phyloP scores from a whole-genome alignment of 2,329 filamentous ascomycete species.

The Cladosporium sp. region DNA sequence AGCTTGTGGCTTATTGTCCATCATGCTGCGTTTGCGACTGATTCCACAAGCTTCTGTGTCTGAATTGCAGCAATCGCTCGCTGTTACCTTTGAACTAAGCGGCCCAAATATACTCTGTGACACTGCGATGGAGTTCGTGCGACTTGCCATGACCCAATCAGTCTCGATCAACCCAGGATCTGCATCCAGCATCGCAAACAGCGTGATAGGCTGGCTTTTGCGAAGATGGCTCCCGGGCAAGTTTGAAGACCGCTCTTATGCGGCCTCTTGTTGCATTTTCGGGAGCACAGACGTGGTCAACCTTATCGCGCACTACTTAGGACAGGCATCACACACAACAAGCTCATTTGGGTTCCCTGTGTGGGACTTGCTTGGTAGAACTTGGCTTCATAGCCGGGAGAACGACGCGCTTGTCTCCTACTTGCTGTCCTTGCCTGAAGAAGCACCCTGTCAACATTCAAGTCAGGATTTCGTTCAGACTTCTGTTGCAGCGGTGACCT shows the following conservation, averaged over 20 bases:
- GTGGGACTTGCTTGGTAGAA: conserved; percentile 40
- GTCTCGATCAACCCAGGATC: conserved; percentile 65
- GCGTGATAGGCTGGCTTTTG: conserved; percentile 77
- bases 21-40: conserved; percentile 63
- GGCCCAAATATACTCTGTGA: conserved; percentile 78
- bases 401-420: conserved; percentile 46
- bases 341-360: conserved; percentile 26
- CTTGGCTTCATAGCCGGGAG: conserved; percentile 39
- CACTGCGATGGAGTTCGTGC: conserved; percentile 70
- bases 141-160: conserved; percentile 61
- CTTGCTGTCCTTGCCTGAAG: conserved; percentile 38
- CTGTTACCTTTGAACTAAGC: conserved; percentile 73
- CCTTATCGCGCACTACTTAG: conserved; percentile 67
- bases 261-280: conserved; percentile 60
- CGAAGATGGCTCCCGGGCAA: conserved; percentile 71
- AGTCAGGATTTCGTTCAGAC: neutral
- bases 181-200: conserved; percentile 63
- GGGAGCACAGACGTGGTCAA: conserved; percentile 63
- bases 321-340: conserved; percentile 37
- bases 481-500: neutral
- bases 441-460: neutral
- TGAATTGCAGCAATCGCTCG: conserved; percentile 66
- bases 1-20: conserved; percentile 68
- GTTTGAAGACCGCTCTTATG: conserved; percentile 60
- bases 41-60: conserved; percentile 63